These are phyloP conservation scores for Kuraishia molischiana DNA, from an alignment of 805 yeast species.

Conservation along the genomic window DNA sequence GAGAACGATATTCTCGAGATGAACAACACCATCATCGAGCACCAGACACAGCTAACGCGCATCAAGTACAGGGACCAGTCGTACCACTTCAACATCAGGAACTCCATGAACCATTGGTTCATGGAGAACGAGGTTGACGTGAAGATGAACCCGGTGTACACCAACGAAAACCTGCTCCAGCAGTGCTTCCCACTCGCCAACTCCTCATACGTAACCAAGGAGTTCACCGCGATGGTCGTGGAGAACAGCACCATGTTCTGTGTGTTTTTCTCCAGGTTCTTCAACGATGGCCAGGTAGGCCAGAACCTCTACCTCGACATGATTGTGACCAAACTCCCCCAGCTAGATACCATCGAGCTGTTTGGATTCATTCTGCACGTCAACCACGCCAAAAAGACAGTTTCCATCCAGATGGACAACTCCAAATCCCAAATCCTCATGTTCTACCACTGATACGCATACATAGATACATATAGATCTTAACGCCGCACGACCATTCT, in stretches of 20 bases:
- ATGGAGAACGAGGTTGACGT: constrained; percentile 1
- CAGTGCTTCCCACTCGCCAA: neutral
- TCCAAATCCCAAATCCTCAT: neutral
- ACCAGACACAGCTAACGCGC: neutral
- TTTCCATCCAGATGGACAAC: constrained; percentile 3
- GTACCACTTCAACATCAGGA: neutral
- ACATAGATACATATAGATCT: too few relatives aligned
- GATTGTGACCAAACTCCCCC: constrained; percentile 2
- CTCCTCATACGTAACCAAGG: constrained; percentile 7
- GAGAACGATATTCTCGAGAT: neutral
- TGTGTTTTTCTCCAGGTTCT: constrained; percentile 14
- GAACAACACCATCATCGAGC: neutral
- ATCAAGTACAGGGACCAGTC: neutral
- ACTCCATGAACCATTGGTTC: constrained; percentile 1
- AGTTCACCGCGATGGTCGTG: constrained; percentile 11
- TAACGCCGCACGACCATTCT: too few relatives aligned
- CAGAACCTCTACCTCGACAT: constrained; percentile 1
- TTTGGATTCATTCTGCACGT: constrained; percentile 17
- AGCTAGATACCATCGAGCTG: constrained; percentile 9
- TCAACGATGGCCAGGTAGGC: constrained; percentile 8
- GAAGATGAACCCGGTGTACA: neutral
- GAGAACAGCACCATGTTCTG: constrained; percentile 10
- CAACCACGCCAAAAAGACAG: constrained; percentile 7
- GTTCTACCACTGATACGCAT: neutral
- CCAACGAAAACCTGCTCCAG: neutral